Conservation (phyloP, 1,139 yeast species). For the Saccharomyces hybrid region DNA sequence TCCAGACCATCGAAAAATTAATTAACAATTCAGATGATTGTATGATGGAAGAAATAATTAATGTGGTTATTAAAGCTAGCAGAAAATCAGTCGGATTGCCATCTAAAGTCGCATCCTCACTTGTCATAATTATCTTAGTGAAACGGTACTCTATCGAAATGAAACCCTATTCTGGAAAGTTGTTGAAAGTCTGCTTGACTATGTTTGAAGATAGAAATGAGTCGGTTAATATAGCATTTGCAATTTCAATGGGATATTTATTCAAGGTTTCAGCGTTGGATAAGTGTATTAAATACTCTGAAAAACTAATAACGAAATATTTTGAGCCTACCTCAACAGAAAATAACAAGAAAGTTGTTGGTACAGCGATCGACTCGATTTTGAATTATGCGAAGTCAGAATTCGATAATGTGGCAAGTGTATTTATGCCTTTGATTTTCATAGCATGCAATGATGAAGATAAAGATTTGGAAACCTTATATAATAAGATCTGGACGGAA, state of each 20-base stretch:
- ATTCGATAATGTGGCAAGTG: conserved; percentile 54
- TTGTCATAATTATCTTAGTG: conserved; percentile 59
- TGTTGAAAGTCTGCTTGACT: conserved; percentile 49
- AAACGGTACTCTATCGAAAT: conserved; percentile 48
- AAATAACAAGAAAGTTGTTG: conserved; percentile 47
- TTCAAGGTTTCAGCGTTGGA: conserved; percentile 57
- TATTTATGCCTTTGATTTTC: conserved; percentile 71
- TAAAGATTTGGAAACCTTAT: conserved; percentile 40
- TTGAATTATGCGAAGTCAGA: conserved; percentile 65
- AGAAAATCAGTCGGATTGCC: conserved; percentile 81
- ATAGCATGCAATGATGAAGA: conserved; percentile 67
- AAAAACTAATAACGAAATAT: conserved; percentile 46
- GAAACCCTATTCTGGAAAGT: conserved; percentile 54
- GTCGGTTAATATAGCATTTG: conserved; percentile 67
- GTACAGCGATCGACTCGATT: conserved; percentile 58
- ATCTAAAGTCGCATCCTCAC: conserved; percentile 83
- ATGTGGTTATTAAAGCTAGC: conserved; percentile 39
- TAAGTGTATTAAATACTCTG: conserved; percentile 48
- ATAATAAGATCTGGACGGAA: conserved; percentile 71
- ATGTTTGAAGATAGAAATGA: conserved; percentile 68
- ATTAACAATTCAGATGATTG: conserved; percentile 50
- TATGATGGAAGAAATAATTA: conserved; percentile 47
- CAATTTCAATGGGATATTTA: conserved; percentile 73
- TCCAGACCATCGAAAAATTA: conserved; percentile 76
- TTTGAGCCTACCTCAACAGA: conserved; percentile 38